phyloP scores from a whole-genome alignment of 164 flowering plant genomes.

The Nymphaea thermarum region DNA sequence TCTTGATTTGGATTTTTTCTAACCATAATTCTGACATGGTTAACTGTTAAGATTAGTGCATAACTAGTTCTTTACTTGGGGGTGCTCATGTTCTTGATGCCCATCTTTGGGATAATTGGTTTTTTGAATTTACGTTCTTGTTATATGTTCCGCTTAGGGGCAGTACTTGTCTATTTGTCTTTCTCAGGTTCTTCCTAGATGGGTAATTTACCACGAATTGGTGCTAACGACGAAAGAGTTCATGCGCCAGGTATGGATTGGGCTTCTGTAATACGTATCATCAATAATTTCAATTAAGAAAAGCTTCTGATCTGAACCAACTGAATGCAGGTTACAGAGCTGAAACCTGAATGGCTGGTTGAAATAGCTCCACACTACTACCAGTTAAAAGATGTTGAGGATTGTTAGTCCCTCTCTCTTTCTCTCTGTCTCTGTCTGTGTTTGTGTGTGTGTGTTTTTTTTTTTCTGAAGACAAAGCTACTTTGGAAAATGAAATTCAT shows the following conservation, averaged over 20 bases:
- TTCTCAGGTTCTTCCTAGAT: constrained; percentile 69
- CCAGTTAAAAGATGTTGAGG: constrained; percentile 89
- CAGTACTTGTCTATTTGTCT: no score
- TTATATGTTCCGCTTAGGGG: not conserved
- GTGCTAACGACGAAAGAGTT: constrained; percentile 92
- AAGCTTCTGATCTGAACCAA: not conserved
- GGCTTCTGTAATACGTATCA: not conserved
- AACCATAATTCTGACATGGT: no score
- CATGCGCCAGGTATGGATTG: constrained; percentile 63
- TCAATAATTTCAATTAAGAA: not conserved
- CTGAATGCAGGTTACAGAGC: constrained; percentile 65
- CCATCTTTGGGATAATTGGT: no score
- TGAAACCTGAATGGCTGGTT: constrained; percentile 91
- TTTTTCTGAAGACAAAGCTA: no score
- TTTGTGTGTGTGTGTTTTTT: no score
- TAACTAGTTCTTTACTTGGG: no score
- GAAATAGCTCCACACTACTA: constrained; percentile 95
- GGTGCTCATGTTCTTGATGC: no score
- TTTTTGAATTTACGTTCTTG: not conserved
- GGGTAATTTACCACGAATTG: constrained; percentile 87
- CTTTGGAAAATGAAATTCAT: no score
- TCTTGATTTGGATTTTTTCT: no score
- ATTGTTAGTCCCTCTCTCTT: constrained; percentile 43
- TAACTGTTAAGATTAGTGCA: no score
- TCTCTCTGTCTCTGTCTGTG: not conserved